Evolutionary conservation across 768 basidiomycete species (phyloP).

Genomic region (Harrya chromipes): DNA sequence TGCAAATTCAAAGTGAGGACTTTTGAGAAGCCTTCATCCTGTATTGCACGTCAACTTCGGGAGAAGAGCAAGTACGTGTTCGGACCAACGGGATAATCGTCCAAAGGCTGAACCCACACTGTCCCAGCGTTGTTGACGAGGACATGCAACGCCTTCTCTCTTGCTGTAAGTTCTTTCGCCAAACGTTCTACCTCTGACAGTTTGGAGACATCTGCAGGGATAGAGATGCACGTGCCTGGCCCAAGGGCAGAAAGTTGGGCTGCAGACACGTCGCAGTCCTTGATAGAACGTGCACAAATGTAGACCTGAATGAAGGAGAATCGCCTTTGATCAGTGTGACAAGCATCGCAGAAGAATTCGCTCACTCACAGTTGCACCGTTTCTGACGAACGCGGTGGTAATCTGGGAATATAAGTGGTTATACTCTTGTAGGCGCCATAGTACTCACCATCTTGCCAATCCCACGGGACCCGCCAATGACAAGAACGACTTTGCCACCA

Average conservation of each 20-base stretch:
- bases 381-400: conserved; percentile 58
- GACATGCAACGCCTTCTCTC: conserved; percentile 53
- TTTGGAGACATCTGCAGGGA: conserved; percentile 55
- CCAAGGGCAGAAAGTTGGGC: conserved; percentile 50
- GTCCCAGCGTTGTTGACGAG: conserved; percentile 66
- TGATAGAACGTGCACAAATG: conserved; percentile 55
- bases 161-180: conserved; percentile 45
- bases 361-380: conserved; percentile 51
- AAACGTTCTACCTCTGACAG: conserved; percentile 52
- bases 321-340: conserved; percentile 3
- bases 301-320: conserved; percentile 42
- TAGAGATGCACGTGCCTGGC: conserved; percentile 49
- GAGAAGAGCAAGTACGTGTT: conserved; percentile 2
- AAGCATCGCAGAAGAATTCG: background rate
- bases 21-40: conserved; percentile 60
- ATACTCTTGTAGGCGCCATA: background rate
- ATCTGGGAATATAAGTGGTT: conserved; percentile 40
- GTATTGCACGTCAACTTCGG: background rate
- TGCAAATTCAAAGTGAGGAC: conserved; percentile 61
- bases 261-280: conserved; percentile 51
- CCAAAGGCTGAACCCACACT: conserved; percentile 49
- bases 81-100: conserved; percentile 42
- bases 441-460: conserved; percentile 59
- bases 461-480: conserved; percentile 65
- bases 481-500: conserved; percentile 51